Conservation (phyloP, 768 basidiomycete genomes). For the Favolaschia claudopus region DNA sequence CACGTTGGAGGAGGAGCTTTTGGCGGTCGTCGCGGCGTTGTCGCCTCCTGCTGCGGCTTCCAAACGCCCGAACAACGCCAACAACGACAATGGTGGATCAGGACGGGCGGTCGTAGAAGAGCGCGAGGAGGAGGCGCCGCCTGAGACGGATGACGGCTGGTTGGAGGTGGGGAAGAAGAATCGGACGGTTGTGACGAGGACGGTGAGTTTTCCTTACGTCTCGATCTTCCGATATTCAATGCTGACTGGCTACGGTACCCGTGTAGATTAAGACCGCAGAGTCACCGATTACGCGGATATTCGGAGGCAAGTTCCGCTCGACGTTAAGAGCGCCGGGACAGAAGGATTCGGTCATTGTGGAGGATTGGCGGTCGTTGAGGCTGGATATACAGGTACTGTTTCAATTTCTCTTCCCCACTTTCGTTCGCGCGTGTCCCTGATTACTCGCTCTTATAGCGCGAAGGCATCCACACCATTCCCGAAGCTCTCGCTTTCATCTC, state of each 20-base stretch:
- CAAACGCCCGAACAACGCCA: not conserved
- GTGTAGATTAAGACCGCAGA: conserved; percentile 78
- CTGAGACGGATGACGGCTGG: conserved; percentile 76
- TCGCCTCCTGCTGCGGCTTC: conserved; percentile 37
- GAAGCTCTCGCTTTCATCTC: conserved; percentile 85
- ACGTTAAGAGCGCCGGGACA: conserved; percentile 82
- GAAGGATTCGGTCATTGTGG: conserved; percentile 86
- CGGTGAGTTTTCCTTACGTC: conserved; percentile 57
- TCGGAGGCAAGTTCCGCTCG: conserved; percentile 91
- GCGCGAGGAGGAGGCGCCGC: conserved; percentile 47
- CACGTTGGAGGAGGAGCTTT: conserved; percentile 91
- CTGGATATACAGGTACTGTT: conserved; percentile 85
- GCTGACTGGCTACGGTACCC: conserved; percentile 5
- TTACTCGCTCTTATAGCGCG: conserved; percentile 53
- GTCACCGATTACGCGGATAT: conserved; percentile 90
- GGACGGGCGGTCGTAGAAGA: conserved; percentile 45
- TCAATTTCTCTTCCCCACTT: conserved; percentile 5
- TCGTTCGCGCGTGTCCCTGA: not conserved
- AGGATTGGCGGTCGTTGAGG: conserved; percentile 90
- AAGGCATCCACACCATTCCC: conserved; percentile 77
- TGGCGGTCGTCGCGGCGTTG: conserved; percentile 66
- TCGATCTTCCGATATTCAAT: not conserved
- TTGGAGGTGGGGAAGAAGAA: conserved; percentile 93
- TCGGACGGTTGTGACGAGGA: conserved; percentile 78
- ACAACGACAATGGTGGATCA: conserved; percentile 16